A percentile compares a stretch with the other conserved stretches of the same genome.
These are phyloP conservation scores for Hawksworthiomyces lignivorus DNA, from an alignment of 2,329 filamentous ascomycete species.

Conservation along the genomic window DNA sequence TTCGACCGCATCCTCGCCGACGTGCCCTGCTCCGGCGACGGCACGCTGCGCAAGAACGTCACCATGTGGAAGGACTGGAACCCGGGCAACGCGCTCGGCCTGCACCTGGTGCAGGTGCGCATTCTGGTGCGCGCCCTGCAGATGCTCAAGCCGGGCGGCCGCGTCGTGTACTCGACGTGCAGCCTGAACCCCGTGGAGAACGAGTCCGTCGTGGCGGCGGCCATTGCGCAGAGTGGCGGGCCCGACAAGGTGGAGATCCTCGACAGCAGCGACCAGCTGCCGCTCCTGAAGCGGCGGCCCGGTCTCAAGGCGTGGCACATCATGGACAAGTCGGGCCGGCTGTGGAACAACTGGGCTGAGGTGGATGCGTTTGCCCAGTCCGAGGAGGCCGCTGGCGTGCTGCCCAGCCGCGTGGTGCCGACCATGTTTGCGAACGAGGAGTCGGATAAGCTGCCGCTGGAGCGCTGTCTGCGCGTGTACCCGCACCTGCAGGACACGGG, in stretches of 20 bases:
- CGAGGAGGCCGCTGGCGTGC: conserved; percentile 39
- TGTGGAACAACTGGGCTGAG: conserved; percentile 77
- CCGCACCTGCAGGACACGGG: conserved; percentile 94
- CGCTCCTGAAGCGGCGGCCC: conserved; percentile 64
- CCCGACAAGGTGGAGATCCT: conserved; percentile 72
- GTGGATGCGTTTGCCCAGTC: conserved; percentile 61
- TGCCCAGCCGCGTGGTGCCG: conserved; percentile 62
- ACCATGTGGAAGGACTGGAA: conserved; percentile 95
- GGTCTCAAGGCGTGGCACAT: conserved; percentile 82
- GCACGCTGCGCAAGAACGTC: conserved; percentile 86
- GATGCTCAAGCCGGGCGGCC: conserved; percentile 90
- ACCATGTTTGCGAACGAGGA: conserved; percentile 71
- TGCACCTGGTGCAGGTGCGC: conserved; percentile 78
- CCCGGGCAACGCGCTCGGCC: conserved; percentile 75
- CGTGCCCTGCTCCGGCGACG: conserved; percentile 94
- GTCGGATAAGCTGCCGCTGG: conserved; percentile 63
- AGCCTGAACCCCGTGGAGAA: conserved; percentile 99
- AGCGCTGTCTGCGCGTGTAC: conserved; percentile 89
- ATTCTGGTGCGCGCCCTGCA: conserved; percentile 89
- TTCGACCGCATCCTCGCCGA: conserved; percentile 95
- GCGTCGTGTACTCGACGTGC: conserved; percentile 96
- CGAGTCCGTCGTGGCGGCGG: conserved; percentile 81
- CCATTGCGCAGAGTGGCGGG: conserved; percentile 85
- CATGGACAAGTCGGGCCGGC: conserved; percentile 74
- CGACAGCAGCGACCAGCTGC: conserved; percentile 72